Evolutionary conservation across 2,329 filamentous ascomycete genomes (phyloP).

Genomic region (Exophiala aquamarina): DNA sequence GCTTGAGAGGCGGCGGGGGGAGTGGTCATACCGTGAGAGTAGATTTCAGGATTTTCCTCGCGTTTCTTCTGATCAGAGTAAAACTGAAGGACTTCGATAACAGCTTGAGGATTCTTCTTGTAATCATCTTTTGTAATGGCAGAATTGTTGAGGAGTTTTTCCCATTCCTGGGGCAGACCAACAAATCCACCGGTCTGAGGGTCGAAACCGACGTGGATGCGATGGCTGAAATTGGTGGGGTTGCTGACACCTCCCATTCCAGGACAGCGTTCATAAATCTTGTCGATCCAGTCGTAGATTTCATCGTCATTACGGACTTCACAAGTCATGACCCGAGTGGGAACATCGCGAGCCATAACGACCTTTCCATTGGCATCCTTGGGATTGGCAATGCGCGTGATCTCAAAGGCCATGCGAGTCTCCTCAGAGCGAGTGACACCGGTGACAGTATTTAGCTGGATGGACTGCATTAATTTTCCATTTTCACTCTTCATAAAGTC

Average conservation of each 20-base stretch:
- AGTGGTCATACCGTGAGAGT: constrained; percentile 50
- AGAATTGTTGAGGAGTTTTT: constrained; percentile 90
- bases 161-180: constrained; percentile 93
- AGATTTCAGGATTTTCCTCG: constrained; percentile 62
- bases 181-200: constrained; percentile 93
- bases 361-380: constrained; percentile 64
- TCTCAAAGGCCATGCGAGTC: constrained; percentile 89
- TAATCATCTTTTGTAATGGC: constrained; percentile 99
- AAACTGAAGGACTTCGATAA: constrained; percentile 66
- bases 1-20: constrained; percentile 33
- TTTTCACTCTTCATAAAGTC: constrained; percentile 93
- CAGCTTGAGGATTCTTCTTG: constrained; percentile 88
- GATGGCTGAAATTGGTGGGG: constrained; percentile 95
- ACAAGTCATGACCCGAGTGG: constrained; percentile 81
- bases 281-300: constrained; percentile 98
- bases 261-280: constrained; percentile 93
- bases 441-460: constrained; percentile 82
- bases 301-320: constrained; percentile 95
- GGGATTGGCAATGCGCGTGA: constrained; percentile 66
- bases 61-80: constrained; percentile 69
- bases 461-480: constrained; percentile 81
- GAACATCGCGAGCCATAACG: constrained; percentile 75
- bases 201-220: constrained; percentile 96
- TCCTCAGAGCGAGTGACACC: constrained; percentile 89
- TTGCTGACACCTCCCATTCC: constrained; percentile 98